These are phyloP conservation scores for Quercus glauca DNA, from an alignment of 306 rosid genomes.

Conservation along the genomic window DNA sequence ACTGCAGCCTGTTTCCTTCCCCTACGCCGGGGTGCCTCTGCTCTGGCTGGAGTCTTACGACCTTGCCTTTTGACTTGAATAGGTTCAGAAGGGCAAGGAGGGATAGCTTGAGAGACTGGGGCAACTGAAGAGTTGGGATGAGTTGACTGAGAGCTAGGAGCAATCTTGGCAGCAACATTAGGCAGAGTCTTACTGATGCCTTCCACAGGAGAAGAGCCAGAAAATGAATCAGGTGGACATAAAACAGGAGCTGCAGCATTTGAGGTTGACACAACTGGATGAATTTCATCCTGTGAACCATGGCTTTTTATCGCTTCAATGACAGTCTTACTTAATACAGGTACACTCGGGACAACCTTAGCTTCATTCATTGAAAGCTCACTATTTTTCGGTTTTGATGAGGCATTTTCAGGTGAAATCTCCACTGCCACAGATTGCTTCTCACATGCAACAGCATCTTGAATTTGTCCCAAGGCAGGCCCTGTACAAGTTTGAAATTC, in stretches of 20 bases:
- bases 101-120: slow-evolving; percentile 38
- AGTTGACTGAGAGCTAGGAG: slow-evolving; percentile 34
- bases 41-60: slow-evolving; percentile 70
- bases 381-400: slow-evolving; percentile 25
- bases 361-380: slow-evolving; percentile 32
- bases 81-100: slow-evolving; percentile 49
- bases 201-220: slow-evolving; percentile 32
- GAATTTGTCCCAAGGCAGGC: slow-evolving; percentile 39
- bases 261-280: slow-evolving; percentile 33
- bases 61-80: slow-evolving; percentile 64
- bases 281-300: slow-evolving; percentile 29
- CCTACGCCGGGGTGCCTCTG: slow-evolving; percentile 79
- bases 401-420: slow-evolving; percentile 28
- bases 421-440: slow-evolving; percentile 31
- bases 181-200: slow-evolving; percentile 22
- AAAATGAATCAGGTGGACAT: slow-evolving; percentile 39
- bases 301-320: slow-evolving; percentile 39
- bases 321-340: slow-evolving; percentile 20
- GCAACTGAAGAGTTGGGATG: slow-evolving; percentile 32
- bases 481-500: slow-evolving; percentile 47
- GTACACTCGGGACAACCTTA: slow-evolving; percentile 24
- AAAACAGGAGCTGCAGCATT: slow-evolving; percentile 29
- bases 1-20: slow-evolving; percentile 56
- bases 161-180: slow-evolving; percentile 38
- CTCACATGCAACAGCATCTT: slow-evolving; percentile 29